Evolutionary conservation across 2,329 filamentous ascomycete species (phyloP).

Genomic region (Trichoderma harzianum): DNA sequence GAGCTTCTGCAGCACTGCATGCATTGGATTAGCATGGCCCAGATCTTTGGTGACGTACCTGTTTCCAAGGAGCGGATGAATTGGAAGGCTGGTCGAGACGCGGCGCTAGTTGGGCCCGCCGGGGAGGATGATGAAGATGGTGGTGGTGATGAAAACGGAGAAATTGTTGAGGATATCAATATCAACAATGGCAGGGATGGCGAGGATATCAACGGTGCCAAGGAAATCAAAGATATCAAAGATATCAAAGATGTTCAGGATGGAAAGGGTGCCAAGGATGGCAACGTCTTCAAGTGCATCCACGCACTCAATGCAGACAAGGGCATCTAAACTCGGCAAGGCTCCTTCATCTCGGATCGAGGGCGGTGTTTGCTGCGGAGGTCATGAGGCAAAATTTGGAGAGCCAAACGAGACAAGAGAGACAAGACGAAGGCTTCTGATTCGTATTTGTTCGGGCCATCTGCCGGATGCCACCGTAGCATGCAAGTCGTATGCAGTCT

Average conservation of each 20-base stretch:
- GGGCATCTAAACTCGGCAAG: background rate
- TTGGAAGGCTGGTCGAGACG: conserved; percentile 3
- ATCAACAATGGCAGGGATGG: background rate
- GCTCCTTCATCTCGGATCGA: background rate
- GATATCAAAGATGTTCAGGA: background rate
- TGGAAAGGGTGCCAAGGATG: background rate
- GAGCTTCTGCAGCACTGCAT: conserved; percentile 8
- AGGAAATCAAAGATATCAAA: background rate
- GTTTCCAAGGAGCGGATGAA: conserved; percentile 3
- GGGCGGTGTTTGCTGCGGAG: background rate
- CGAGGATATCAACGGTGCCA: background rate
- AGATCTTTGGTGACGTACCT: conserved; percentile 14
- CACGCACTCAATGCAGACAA: background rate
- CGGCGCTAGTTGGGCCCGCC: background rate
- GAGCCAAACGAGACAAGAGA: background rate
- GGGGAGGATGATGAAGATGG: background rate
- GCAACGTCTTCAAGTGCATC: background rate
- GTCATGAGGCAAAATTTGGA: no score
- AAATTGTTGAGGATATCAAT: background rate
- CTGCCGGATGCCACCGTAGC: background rate
- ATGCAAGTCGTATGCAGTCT: background rate
- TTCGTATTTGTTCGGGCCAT: background rate
- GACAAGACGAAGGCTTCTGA: background rate
- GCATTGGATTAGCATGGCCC: conserved; percentile 18
- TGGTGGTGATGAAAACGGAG: background rate